A percentile compares a stretch with the other conserved stretches of the same genome.
Evolutionary conservation across 305 asterid species (phyloP).

Genomic region (Fraxinus sp.): DNA sequence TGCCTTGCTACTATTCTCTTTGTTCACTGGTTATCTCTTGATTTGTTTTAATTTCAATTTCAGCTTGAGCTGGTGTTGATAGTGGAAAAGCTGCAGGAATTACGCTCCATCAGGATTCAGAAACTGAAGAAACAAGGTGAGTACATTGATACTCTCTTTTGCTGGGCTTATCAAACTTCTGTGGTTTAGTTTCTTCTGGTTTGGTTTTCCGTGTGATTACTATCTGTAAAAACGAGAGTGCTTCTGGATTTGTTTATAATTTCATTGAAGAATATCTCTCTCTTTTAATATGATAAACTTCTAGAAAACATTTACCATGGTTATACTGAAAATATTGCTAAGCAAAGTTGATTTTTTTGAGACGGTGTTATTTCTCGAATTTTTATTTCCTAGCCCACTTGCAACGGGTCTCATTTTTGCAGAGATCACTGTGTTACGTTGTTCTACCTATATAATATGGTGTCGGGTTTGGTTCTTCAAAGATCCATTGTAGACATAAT

Average conservation of each 20-base stretch:
- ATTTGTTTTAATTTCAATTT: conserved; percentile 24
- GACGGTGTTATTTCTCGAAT: neutral
- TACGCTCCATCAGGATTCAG: conserved; percentile 80
- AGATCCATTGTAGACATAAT: neutral
- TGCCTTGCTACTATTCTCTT: neutral
- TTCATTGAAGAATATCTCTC: neutral
- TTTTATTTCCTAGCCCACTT: neutral
- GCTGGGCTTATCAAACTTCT: neutral
- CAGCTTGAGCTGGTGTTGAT: conserved; percentile 92
- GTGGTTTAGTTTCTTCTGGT: neutral
- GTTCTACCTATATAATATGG: neutral
- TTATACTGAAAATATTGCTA: neutral
- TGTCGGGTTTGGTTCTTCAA: neutral
- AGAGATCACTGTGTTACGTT: neutral
- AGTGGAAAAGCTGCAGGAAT: conserved; percentile 90
- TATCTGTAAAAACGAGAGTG: neutral
- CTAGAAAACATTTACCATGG: neutral
- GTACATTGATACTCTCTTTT: conserved; percentile 3
- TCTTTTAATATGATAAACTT: neutral
- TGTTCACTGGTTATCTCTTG: neutral
- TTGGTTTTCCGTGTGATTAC: neutral
- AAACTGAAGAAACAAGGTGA: conserved; percentile 94
- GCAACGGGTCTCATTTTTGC: neutral
- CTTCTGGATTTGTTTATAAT: neutral
- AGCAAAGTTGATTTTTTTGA: neutral